Evolutionary conservation across 176 grass and related monocot genomes (phyloP), one percentile per base, ranked within the genome.

Genomic region (Echinochloa phyllopogon): DNA sequence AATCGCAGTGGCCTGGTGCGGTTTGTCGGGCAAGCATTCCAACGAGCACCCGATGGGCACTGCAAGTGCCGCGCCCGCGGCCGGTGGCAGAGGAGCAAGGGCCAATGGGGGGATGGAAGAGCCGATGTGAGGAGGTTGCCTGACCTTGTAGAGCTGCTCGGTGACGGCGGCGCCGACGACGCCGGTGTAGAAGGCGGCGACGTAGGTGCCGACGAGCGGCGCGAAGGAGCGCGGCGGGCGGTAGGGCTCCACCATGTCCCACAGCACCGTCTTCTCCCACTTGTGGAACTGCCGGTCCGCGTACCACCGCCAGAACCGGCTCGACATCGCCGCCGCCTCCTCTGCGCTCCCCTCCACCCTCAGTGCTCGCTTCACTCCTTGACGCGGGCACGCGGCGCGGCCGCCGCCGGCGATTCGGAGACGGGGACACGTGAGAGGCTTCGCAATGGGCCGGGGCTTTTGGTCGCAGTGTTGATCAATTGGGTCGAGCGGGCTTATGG

Each of bases 181-280:
- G 43, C 89, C 93, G 69, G 93, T 98, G 87, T 98, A 98, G 93
- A 98, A 98, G 72, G 96, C 96, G 84, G 93, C 93, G 42, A 89
- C 78, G 84, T 95, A 98, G 62, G 91, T 85, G 49, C 93, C 70
- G 43, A 96, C 70, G 86, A 98, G 91, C 40, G 93, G 96, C 43
- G 70, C 47, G 77, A 98, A 95, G 83, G 96, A 91, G 41, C 80
- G 86, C 21, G 89, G 91, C 66, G 89, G 93, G 49, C 91, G 77
- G 68, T 98, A 96, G 0, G 96, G 96, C 81, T 98, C 93, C 61
- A 98, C 77, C 96, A 98, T 96, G 80, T 94, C 96, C 96, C 96
- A 98, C 55, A 98, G 37, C 74, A 95, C 91, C 41, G 96, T 98
- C 88, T 95, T 98, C 77, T 98, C 96, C 89, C 93, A 98, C 86